Evolutionary conservation across 345 rosid species (phyloP), one percentile per base, ranked within the genome.

Genomic region (Trapa incisa): DNA sequence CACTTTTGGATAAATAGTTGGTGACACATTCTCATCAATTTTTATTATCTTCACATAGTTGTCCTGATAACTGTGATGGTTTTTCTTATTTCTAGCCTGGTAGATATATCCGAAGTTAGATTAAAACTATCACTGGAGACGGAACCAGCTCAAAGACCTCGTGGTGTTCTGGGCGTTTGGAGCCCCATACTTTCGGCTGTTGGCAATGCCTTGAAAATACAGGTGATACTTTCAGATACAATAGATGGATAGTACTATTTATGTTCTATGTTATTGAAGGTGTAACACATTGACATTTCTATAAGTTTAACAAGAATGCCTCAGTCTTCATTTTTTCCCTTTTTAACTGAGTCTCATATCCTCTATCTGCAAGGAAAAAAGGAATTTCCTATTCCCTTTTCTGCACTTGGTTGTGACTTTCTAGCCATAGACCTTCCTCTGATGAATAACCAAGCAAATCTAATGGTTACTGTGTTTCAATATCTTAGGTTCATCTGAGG

Each of bases 201-300:
- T 75, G 97, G 99, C 77, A 94, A 91, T 84, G 97, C 99, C 67
- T 85, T 94, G 54, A 94, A 89, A 81, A 80, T 94, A 73, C 99
- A 91, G 97, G 99, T 91, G n/a, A 71, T 76, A 33, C 67, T 78
- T 17, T 60, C 35, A 32, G 38, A 11, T 58, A 15, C 3, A 10
- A 35, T 58, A 58, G 3, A 58, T 35, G 32, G 56, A 50, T 50
- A 50, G 2, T n/a, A 2, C 60, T n/a, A 35, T 54, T 22, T 35
- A 54, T 54, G 8, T 54, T 16, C 10, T 22, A 50, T 50, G 56
- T 54, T 5, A 4, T 54, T 13, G 17, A 22, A 22, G 5, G 22
- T 2, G 8, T 17, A 16, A 16, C 10, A 54, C n/a, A 5, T 54
- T 54, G 60, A n/a, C 33, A 54, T 54, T 11, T 58, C 48, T 45